Percentiles rank a stretch among this genome's conserved stretches.
Evolutionary conservation across 768 basidiomycete genomes (phyloP).

Genomic region (Lentinus brumalis): DNA sequence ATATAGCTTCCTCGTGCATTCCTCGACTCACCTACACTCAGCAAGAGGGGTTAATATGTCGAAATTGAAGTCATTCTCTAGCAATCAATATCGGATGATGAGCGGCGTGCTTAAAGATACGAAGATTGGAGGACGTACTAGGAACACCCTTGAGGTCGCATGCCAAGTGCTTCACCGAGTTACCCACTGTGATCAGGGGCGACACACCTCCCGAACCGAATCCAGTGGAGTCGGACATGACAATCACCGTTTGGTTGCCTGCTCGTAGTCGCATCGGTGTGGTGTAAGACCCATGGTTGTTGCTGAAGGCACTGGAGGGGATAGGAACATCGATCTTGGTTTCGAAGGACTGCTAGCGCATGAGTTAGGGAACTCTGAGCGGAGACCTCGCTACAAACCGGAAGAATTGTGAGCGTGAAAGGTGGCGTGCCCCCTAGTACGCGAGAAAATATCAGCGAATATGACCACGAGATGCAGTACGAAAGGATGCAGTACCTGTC

Average conservation of each 20-base stretch:
- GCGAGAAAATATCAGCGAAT: not conserved
- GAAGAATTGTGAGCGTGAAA: conserved; percentile 49
- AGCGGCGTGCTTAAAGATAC: not conserved
- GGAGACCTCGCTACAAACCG: conserved; percentile 39
- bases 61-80: too few relatives aligned
- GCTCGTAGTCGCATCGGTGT: conserved; percentile 44
- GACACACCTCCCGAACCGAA: conserved; percentile 54
- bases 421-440: conserved; percentile 58
- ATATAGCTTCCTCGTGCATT: too few relatives aligned
- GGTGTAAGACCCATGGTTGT: conserved; percentile 56
- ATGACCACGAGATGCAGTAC: not conserved
- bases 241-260: conserved; percentile 47
- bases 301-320: conserved; percentile 52
- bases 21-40: too few relatives aligned
- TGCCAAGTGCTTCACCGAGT: not conserved
- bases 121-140: not conserved
- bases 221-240: conserved; percentile 74
- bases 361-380: not conserved
- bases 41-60: too few relatives aligned
- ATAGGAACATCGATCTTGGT: conserved; percentile 32
- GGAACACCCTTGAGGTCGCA: not conserved
- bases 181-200: conserved; percentile 2
- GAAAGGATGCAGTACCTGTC: conserved; percentile 47
- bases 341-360: not conserved
- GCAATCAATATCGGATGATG: too few relatives aligned